phyloP scores from a whole-genome alignment of 352 stramenopile genomes.

The Phytophthora fragariaefolia region DNA sequence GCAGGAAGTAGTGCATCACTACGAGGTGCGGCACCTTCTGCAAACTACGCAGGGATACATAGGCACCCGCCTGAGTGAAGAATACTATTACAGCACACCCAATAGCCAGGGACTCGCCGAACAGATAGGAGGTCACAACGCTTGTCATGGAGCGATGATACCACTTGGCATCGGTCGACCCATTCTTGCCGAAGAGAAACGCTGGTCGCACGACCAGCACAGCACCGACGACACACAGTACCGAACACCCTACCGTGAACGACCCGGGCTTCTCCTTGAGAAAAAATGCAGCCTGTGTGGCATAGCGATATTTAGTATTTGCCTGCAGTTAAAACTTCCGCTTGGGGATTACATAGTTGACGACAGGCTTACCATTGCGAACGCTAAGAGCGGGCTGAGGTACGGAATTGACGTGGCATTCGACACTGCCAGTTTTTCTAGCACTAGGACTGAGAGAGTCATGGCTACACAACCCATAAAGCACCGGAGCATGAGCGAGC shows the following conservation, averaged over 20 bases:
- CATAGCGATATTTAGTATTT: too few relatives aligned
- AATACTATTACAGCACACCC: slow-evolving; percentile 39
- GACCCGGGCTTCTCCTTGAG: slow-evolving; percentile 49
- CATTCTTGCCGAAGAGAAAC: slow-evolving; percentile 50
- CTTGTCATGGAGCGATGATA: slow-evolving; percentile 36
- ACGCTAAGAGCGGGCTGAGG: slow-evolving; percentile 67
- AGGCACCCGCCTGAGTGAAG: slow-evolving; percentile 44
- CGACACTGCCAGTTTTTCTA: slow-evolving; percentile 63
- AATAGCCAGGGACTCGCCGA: slow-evolving; percentile 40
- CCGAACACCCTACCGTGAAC: slow-evolving; percentile 40
- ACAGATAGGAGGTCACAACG: slow-evolving; percentile 36
- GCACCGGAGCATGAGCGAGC: slow-evolving; percentile 47
- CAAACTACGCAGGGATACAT: slow-evolving; percentile 51
- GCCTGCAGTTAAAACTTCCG: too few relatives aligned
- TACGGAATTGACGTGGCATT: slow-evolving; percentile 76
- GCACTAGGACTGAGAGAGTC: slow-evolving; percentile 58
- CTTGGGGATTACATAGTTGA: too few relatives aligned
- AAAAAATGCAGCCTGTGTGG: slow-evolving; percentile 42
- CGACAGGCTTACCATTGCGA: slow-evolving; percentile 50
- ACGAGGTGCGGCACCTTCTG: slow-evolving; percentile 59
- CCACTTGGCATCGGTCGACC: slow-evolving; percentile 34
- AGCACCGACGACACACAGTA: slow-evolving; percentile 55
- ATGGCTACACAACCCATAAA: slow-evolving; percentile 53
- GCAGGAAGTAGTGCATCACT: slow-evolving; percentile 70
- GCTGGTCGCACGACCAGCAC: slow-evolving; percentile 53